Percentiles rank a stretch among this genome's conserved stretches.
phyloP scores from a whole-genome alignment of 2,329 filamentous ascomycete genomes.

The Cercospora canescens region DNA sequence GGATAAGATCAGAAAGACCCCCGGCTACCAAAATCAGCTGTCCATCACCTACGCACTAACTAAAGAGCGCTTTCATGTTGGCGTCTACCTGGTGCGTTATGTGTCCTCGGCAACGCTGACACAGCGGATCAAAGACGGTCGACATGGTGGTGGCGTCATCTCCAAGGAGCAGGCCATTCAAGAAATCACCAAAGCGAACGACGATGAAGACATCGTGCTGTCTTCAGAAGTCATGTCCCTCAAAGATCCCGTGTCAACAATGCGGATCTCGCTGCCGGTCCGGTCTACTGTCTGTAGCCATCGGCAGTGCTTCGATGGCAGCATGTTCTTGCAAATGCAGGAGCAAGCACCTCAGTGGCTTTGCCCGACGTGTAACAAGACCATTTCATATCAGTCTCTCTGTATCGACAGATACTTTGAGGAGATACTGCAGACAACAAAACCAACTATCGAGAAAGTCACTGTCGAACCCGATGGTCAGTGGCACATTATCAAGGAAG shows the following conservation, averaged over 20 bases:
- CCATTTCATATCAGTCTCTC: slow-evolving; percentile 75
- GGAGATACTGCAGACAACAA: slow-evolving; percentile 77
- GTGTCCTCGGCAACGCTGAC: slow-evolving; percentile 72
- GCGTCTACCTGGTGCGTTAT: slow-evolving; percentile 73
- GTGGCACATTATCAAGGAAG: slow-evolving; percentile 62
- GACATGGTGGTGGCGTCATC: slow-evolving; percentile 57
- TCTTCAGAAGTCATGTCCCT: slow-evolving; percentile 87
- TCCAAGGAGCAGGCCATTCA: slow-evolving; percentile 77
- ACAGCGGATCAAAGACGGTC: slow-evolving; percentile 62
- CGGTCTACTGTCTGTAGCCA: slow-evolving; percentile 80
- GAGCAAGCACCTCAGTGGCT: slow-evolving; percentile 95
- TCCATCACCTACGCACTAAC: slow-evolving; percentile 92
- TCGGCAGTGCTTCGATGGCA: slow-evolving; percentile 92
- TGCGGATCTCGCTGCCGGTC: slow-evolving; percentile 77
- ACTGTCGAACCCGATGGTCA: slow-evolving; percentile 83
- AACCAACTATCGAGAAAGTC: slow-evolving; percentile 74
- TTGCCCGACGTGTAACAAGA: slow-evolving; percentile 91
- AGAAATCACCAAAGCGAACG: slow-evolving; percentile 73
- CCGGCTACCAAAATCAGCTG: slow-evolving; percentile 72
- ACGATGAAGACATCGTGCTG: slow-evolving; percentile 82
- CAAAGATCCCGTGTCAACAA: slow-evolving; percentile 87
- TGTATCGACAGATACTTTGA: slow-evolving; percentile 90
- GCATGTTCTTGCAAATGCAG: slow-evolving; percentile 87
- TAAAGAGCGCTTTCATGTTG: slow-evolving; percentile 64
- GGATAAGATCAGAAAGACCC: slow-evolving; percentile 66